Conservation (phyloP, 2,329 filamentous ascomycete genomes). For the Trichoderma citrinoviride region DNA sequence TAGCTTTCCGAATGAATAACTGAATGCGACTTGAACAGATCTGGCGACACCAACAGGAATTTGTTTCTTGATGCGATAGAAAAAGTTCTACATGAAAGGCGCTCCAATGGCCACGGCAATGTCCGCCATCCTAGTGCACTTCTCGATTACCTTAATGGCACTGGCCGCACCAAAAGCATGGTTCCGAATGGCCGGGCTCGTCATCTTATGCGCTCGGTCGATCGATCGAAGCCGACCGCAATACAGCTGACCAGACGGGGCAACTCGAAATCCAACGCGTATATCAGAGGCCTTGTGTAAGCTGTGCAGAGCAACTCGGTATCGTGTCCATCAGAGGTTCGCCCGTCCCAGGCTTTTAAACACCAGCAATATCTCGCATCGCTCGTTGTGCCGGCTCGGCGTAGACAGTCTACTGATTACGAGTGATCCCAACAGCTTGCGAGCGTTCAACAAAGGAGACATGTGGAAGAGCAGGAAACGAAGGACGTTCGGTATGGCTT, state of each 20-base stretch:
- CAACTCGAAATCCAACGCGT: background rate
- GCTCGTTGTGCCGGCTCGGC: background rate
- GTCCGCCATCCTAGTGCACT: background rate
- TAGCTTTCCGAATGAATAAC: background rate
- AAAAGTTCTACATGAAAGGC: background rate
- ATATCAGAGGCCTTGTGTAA: background rate
- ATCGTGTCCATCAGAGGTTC: background rate
- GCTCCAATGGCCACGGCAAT: constrained; percentile 1
- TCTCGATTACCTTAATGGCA: background rate
- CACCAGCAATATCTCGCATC: background rate
- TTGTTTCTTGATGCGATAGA: background rate
- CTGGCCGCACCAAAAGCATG: background rate
- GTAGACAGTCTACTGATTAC: background rate
- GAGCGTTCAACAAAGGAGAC: background rate
- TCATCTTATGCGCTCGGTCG: too few relatives aligned
- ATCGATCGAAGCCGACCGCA: too few relatives aligned
- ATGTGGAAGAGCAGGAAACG: too few relatives aligned
- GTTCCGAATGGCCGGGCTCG: background rate
- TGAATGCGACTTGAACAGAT: background rate
- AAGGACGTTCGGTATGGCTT: background rate
- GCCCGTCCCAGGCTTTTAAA: background rate
- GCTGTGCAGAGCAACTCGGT: background rate
- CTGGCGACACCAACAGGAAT: background rate
- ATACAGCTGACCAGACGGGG: background rate
- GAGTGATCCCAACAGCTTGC: background rate